These are phyloP conservation scores for Filobasidium uniguttulatum DNA, from an alignment of 1,284 basidiomycete species.

Conservation along the genomic window DNA sequence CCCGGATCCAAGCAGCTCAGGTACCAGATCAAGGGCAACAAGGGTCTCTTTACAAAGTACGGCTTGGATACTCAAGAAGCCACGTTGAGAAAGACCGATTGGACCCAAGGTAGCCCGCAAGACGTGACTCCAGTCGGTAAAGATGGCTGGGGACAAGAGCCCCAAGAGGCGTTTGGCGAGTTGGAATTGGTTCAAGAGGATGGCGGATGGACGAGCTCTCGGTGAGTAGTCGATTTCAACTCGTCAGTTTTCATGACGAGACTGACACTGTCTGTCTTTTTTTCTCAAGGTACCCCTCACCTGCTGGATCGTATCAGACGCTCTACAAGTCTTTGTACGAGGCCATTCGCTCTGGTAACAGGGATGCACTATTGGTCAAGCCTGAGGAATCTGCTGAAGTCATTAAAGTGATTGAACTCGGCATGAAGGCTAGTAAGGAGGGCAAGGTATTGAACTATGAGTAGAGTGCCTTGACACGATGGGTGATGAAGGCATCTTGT, in stretches of 20 bases:
- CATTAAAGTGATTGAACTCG: conserved; percentile 60
- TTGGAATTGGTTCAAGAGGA: conserved; percentile 11
- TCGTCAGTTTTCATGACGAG: background rate
- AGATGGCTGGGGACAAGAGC: conserved; percentile 12
- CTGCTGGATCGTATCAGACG: conserved; percentile 47
- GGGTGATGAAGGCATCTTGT: too few relatives aligned
- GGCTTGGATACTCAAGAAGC: conserved; percentile 69
- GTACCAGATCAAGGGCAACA: conserved; percentile 47
- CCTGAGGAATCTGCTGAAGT: conserved; percentile 56
- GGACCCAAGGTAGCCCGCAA: conserved; percentile 2
- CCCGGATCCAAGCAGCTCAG: conserved; percentile 49
- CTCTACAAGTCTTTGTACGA: conserved; percentile 54
- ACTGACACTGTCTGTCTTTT: background rate
- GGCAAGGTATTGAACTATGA: conserved; percentile 28
- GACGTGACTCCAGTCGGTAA: conserved; percentile 9
- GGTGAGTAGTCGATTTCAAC: background rate
- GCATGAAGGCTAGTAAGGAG: conserved; percentile 49
- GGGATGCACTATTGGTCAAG: conserved; percentile 44
- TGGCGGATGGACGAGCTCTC: background rate
- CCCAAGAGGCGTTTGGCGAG: conserved; percentile 9
- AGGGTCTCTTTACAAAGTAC: conserved; percentile 58
- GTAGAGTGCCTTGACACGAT: too few relatives aligned
- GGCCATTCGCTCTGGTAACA: conserved; percentile 43
- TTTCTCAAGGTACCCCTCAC: conserved; percentile 36
- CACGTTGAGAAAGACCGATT: conserved; percentile 23